Conservation (phyloP, 176 grass and related monocot genomes). For the Triticum timopheevii region DNA sequence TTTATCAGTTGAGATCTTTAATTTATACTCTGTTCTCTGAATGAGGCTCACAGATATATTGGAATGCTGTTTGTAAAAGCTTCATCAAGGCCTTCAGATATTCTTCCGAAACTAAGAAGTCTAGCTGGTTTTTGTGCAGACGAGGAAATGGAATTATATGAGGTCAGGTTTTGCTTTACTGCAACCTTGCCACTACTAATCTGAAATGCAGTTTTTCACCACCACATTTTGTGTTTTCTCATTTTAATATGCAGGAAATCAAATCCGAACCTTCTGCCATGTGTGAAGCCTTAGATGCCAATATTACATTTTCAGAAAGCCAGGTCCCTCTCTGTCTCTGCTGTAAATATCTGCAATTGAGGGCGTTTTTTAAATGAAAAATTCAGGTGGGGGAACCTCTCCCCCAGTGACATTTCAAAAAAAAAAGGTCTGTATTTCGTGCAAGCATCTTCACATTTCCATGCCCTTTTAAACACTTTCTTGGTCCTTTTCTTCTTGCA, state of each 20-base stretch:
- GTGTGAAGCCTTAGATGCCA: slow-evolving; percentile 16
- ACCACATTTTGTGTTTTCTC: background rate
- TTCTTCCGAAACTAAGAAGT: slow-evolving; percentile 39
- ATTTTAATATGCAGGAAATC: slow-evolving; percentile 32
- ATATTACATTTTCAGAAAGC: background rate
- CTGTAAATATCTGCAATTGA: too few relatives aligned
- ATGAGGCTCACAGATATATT: slow-evolving; percentile 39
- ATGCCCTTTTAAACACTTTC: background rate
- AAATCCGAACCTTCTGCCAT: slow-evolving; percentile 31
- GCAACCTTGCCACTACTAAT: background rate
- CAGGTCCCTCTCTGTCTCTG: background rate
- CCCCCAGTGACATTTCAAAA: too few relatives aligned
- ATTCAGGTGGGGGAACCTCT: too few relatives aligned
- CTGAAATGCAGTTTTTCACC: background rate
- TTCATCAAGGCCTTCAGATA: slow-evolving; percentile 24
- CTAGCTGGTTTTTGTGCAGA: slow-evolving; percentile 36
- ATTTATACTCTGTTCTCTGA: background rate
- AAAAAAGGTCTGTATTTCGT: slow-evolving; percentile 7
- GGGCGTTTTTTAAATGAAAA: too few relatives aligned
- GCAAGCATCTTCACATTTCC: background rate
- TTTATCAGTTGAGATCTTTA: background rate
- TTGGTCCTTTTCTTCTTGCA: background rate
- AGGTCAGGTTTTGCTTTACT: slow-evolving; percentile 21
- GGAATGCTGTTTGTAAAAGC: slow-evolving; percentile 28
- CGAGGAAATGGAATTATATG: slow-evolving; percentile 36